Percentiles rank a stretch among this genome's conserved stretches.
Evolutionary conservation across 2,329 filamentous ascomycete species (phyloP).

Genomic region (Neofusicoccum kwambonambiense): DNA sequence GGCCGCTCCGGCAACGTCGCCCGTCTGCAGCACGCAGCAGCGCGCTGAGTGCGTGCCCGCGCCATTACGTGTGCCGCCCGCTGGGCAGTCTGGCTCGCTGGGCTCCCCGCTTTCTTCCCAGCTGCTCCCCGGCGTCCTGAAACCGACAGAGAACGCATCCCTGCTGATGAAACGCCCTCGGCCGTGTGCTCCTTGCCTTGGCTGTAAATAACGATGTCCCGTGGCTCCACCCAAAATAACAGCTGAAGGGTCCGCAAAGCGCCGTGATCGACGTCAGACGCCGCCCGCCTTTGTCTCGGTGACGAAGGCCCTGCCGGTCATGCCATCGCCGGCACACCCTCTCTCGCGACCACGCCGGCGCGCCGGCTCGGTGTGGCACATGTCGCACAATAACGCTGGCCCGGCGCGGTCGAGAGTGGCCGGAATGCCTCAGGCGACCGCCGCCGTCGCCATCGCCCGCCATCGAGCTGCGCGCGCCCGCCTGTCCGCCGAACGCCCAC

Average conservation of each 20-base stretch:
- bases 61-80: constrained; percentile 6
- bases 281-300: constrained; percentile 10
- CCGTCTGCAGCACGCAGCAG: background rate
- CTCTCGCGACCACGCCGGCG: constrained; percentile 1
- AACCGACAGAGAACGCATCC: background rate
- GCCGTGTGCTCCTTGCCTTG: constrained; percentile 4
- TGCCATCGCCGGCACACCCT: constrained; percentile 5
- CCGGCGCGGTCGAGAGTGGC: background rate
- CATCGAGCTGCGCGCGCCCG: background rate
- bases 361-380: constrained; percentile 6
- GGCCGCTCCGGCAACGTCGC: background rate
- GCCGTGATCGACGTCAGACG: constrained; percentile 15
- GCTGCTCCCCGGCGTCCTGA: constrained; percentile 7
- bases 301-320: constrained; percentile 13
- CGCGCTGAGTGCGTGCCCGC: background rate
- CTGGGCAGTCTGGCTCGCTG: background rate
- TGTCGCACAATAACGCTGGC: constrained; percentile 9
- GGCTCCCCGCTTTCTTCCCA: constrained; percentile 5
- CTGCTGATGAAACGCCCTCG: constrained; percentile 14
- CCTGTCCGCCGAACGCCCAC: background rate
- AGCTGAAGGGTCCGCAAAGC: constrained; percentile 5
- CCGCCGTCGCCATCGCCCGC: no score
- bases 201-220: constrained; percentile 14
- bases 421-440: background rate
- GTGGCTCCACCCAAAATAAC: constrained; percentile 13